A percentile compares a stretch with the other conserved stretches of the same genome.
These are phyloP conservation scores for Aspergillus nomiae DNA, from an alignment of 2,329 filamentous ascomycete species.

Conservation along the genomic window DNA sequence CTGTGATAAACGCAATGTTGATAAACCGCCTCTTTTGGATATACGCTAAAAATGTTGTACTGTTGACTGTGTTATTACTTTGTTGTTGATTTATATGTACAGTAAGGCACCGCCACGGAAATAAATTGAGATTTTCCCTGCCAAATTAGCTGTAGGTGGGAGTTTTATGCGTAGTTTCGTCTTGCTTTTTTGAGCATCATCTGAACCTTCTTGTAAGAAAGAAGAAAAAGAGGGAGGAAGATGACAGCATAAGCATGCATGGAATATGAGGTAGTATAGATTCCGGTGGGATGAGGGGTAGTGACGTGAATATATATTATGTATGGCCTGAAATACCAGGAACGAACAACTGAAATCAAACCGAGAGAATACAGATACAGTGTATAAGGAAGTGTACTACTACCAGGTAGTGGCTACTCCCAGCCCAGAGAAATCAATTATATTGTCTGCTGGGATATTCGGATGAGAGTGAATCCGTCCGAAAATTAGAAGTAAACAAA, in stretches of 20 bases:
- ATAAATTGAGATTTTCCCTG: not conserved
- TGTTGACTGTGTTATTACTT: not conserved
- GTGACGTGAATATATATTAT: slow-evolving; percentile 1
- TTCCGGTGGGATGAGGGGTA: not conserved
- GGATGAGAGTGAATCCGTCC: too few species aligned
- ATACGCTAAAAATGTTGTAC: not conserved
- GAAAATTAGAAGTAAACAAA: too few species aligned
- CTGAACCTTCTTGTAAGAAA: not conserved
- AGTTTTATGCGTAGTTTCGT: not conserved
- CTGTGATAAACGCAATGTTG: not conserved
- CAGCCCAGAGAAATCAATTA: too few species aligned
- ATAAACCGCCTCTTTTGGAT: not conserved
- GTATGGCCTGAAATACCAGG: not conserved
- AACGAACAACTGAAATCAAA: not conserved
- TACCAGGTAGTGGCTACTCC: not conserved
- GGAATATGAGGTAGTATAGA: not conserved
- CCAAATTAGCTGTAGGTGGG: not conserved
- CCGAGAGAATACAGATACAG: not conserved
- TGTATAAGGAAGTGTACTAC: not conserved
- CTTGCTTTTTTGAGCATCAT: not conserved
- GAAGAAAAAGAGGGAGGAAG: not conserved
- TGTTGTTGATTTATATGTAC: not conserved
- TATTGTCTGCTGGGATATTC: too few species aligned
- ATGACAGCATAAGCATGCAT: not conserved
- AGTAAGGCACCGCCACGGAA: not conserved